A percentile compares a stretch with the other conserved stretches of the same genome.
phyloP scores from a whole-genome alignment of 1,284 basidiomycete species.

The Puccinia hordei region DNA sequence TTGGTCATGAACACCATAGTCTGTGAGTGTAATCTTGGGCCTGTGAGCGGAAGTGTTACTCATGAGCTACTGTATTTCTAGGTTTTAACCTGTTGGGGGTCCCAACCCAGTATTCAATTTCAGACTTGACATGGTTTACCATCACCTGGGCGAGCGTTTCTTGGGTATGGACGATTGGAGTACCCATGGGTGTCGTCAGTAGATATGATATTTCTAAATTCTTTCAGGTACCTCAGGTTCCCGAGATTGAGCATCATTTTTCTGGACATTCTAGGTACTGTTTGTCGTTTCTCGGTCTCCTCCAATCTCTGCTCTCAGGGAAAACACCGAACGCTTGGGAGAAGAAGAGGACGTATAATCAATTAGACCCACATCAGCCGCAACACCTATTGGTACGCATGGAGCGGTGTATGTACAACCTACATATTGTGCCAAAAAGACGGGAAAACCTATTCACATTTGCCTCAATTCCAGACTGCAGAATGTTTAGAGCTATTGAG shows the following conservation, averaged over 20 bases:
- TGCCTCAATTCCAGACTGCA: too few relatives aligned
- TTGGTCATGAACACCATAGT: neutral
- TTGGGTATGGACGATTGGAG: conserved; percentile 6
- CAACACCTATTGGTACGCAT: neutral
- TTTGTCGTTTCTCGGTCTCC: neutral
- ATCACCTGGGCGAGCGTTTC: neutral
- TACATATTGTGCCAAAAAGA: too few relatives aligned
- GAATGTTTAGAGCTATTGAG: too few relatives aligned
- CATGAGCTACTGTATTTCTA: neutral
- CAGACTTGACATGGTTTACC: conserved; percentile 4
- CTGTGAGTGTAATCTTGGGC: neutral
- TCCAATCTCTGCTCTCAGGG: neutral
- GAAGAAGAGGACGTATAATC: neutral
- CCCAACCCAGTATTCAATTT: neutral
- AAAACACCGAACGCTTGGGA: neutral
- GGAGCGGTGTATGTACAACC: too few relatives aligned
- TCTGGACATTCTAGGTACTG: neutral
- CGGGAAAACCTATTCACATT: too few relatives aligned
- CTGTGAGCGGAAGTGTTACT: neutral
- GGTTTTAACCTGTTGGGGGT: neutral
- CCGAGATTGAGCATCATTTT: neutral
- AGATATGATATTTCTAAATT: neutral
- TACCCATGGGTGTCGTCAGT: conserved; percentile 8
- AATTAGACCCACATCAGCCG: too few relatives aligned
- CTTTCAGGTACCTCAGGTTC: too few relatives aligned